A percentile compares a stretch with the other conserved stretches of the same genome.
Evolutionary conservation across 176 grass and related monocot genomes (phyloP).

Genomic region (Eragrostis curvula): DNA sequence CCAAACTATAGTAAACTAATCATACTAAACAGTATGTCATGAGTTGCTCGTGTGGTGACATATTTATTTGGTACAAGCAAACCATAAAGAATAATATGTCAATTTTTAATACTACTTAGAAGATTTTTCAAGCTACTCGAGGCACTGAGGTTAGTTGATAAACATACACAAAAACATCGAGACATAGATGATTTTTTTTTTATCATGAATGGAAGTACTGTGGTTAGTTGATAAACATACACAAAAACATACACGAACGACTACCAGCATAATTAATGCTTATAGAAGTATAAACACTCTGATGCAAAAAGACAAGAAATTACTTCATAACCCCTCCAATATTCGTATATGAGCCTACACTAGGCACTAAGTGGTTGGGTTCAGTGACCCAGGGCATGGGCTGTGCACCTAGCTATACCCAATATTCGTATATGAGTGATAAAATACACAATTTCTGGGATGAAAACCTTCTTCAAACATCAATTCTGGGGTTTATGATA

Average conservation of each 20-base stretch:
- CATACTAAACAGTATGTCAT: not conserved
- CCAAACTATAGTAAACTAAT: not conserved
- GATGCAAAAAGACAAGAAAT: not conserved
- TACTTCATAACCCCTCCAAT: not conserved
- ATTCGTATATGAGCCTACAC: no score
- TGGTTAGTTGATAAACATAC: no score
- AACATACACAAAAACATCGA: no score
- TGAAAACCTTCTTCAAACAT: not conserved
- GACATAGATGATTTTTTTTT: no score
- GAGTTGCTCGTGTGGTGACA: not conserved
- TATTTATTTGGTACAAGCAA: not conserved
- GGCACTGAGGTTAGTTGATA: not conserved
- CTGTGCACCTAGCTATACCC: no score
- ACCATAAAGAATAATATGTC: not conserved
- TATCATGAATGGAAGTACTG: not conserved
- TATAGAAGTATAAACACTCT: not conserved
- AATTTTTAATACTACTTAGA: not conserved
- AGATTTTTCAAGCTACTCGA: not conserved
- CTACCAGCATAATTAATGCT: not conserved
- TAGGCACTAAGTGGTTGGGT: no score
- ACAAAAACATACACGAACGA: not conserved
- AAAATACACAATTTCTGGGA: not conserved
- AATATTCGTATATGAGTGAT: not conserved
- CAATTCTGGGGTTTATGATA: not conserved
- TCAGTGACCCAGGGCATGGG: no score